Base-by-base conservation (phyloP, 228 moss, liverwort and hornwort species). In the Sphagnum fallax region DNA sequence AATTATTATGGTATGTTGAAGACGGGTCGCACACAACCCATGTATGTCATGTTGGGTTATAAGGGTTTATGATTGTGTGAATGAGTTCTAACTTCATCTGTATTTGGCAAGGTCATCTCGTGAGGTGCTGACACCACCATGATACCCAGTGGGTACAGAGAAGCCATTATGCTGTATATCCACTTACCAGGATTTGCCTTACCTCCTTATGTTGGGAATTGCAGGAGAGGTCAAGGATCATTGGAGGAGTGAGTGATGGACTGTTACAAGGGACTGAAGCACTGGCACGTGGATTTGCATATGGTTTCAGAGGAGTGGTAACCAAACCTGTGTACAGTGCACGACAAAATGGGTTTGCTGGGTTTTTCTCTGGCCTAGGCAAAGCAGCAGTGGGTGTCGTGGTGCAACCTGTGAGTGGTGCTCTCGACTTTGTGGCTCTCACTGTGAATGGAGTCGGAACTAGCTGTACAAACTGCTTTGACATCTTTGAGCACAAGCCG, bases 381-480 rank as follows among this genome's bases (percentile, higher is more conserved):
- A 93, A 87, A 84, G 97, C 82, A 4, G 87, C 88, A 11, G 62
- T 98, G 69, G 91, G 97, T 57, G 82, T 98, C 49, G 83, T 98
- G 52, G 82, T 86, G 81, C 82, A 93, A 49, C 97, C 97, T 66
- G 77, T 98, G 16, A 98, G 97, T 73, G 97, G 97, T 51, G 75
- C 90, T 64, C 73, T 98, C 51, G 97, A 98, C 68, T 98, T 98
- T 67, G 85, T 98, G 61, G 90, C 97, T 65, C 70, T 98, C 66
- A 92, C 88, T 66, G 91, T 98, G 8, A 98, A 89, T 71, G 97
- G 97, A 53, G 80, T 93, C 6, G 89, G 93, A 49, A 88, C 88
- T 52, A 93, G 76, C 69, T 98, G 97, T 77, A 79, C 85, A 47
- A 82, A 77, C 55, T 98, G 93, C 74, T 90, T 98, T 63, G 91